A percentile compares a stretch with the other conserved stretches of the same genome.
Evolutionary conservation across 2,329 filamentous ascomycete species (phyloP).

Genomic region (Cephalotrichum gorgonifer): DNA sequence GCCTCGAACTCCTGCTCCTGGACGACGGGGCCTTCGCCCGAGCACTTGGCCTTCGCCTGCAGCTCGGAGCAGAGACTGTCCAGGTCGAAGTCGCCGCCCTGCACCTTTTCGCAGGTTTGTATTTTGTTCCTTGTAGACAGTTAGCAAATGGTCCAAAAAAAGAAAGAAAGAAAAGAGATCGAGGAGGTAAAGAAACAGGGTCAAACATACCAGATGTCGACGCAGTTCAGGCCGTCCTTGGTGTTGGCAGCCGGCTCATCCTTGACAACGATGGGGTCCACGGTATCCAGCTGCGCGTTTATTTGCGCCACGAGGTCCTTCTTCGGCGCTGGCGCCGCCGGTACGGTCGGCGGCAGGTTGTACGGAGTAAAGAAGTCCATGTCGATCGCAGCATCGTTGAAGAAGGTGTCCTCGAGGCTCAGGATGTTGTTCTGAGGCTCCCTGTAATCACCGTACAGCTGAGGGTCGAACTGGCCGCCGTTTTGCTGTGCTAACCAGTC

Average conservation of each 20-base stretch:
- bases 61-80: slow-evolving; percentile 88
- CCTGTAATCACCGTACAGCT: slow-evolving; percentile 84
- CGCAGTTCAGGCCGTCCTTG: slow-evolving; percentile 63
- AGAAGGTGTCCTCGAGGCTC: slow-evolving; percentile 60
- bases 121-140: slow-evolving; percentile 65
- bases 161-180: not conserved
- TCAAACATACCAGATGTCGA: slow-evolving; percentile 75
- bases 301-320: slow-evolving; percentile 69
- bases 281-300: slow-evolving; percentile 45
- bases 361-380: slow-evolving; percentile 74
- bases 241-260: slow-evolving; percentile 43
- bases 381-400: slow-evolving; percentile 67
- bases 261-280: slow-evolving; percentile 48
- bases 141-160: slow-evolving; percentile 24
- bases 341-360: slow-evolving; percentile 44
- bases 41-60: slow-evolving; percentile 92
- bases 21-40: slow-evolving; percentile 80
- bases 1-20: slow-evolving; percentile 80
- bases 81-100: slow-evolving; percentile 85
- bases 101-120: slow-evolving; percentile 76
- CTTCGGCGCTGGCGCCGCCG: slow-evolving; percentile 29
- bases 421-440: slow-evolving; percentile 80
- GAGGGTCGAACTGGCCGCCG: slow-evolving; percentile 78
- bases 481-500: slow-evolving; percentile 75
- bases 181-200: not conserved